Conservation (phyloP, 2,329 filamentous ascomycete species). For the Pseudomassariella vexata region DNA sequence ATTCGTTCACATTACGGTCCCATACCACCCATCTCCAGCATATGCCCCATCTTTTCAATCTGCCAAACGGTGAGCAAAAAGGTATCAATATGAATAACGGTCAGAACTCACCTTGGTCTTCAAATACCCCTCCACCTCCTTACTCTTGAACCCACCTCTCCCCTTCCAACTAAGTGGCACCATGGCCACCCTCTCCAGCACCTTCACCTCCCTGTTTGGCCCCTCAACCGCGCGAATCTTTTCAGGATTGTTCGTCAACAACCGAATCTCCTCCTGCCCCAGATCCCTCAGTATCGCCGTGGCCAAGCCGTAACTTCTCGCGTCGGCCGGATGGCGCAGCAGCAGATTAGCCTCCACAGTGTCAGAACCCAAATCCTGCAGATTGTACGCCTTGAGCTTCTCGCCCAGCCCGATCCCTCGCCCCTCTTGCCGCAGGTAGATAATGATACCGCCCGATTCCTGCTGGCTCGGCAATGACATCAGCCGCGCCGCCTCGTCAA, state of each 20-base stretch:
- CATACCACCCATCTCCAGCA: slow-evolving; percentile 52
- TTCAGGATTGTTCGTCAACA: slow-evolving; percentile 96
- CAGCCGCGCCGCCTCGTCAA: slow-evolving; percentile 89
- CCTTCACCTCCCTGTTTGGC: slow-evolving; percentile 78
- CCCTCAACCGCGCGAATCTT: slow-evolving; percentile 95
- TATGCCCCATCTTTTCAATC: slow-evolving; percentile 86
- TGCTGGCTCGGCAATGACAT: slow-evolving; percentile 68
- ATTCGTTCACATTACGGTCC: no score
- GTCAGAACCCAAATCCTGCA: slow-evolving; percentile 95
- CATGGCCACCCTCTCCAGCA: slow-evolving; percentile 90
- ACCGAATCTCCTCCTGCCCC: slow-evolving; percentile 68
- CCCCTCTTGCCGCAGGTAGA: slow-evolving; percentile 93
- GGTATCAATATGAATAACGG: not conserved
- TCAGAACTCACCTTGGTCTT: slow-evolving; percentile 73
- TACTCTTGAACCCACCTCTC: slow-evolving; percentile 73
- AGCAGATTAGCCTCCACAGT: slow-evolving; percentile 94
- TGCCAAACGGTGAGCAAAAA: slow-evolving; percentile 24
- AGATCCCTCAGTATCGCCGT: slow-evolving; percentile 91
- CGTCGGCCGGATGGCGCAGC: slow-evolving; percentile 87
- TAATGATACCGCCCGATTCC: slow-evolving; percentile 76
- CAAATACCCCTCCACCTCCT: slow-evolving; percentile 89
- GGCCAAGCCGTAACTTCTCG: slow-evolving; percentile 89
- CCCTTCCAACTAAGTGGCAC: slow-evolving; percentile 91
- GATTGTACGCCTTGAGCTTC: slow-evolving; percentile 96
- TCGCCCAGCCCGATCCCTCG: slow-evolving; percentile 91